Evolutionary conservation across 2,329 filamentous ascomycete genomes (phyloP).

Genomic region (Lomentospora prolificans): DNA sequence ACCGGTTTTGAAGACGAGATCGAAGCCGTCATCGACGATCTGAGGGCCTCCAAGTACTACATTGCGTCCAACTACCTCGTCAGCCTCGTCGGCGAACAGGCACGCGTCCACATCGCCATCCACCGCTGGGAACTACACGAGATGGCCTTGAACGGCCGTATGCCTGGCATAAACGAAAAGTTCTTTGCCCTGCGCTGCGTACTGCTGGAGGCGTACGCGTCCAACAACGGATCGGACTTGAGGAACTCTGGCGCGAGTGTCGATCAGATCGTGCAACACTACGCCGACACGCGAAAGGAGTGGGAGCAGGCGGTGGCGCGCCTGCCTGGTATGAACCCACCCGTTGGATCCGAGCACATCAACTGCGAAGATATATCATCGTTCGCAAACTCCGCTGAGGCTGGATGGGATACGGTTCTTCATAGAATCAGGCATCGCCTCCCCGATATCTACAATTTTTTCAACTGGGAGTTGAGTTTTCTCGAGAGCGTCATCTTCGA

Average conservation of each 20-base stretch:
- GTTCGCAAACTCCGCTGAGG: no score
- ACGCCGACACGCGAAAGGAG: background rate
- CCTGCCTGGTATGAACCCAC: background rate
- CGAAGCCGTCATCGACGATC: background rate
- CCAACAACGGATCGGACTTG: background rate
- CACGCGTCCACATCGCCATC: conserved; percentile 12
- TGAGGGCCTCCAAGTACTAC: background rate
- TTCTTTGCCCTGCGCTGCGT: background rate
- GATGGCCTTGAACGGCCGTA: conserved; percentile 4
- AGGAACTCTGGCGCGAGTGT: background rate
- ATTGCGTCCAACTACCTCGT: conserved; percentile 14
- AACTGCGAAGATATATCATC: background rate
- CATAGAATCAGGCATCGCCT: conserved; percentile 13
- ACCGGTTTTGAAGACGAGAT: background rate
- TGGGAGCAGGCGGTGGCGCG: background rate
- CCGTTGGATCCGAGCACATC: background rate
- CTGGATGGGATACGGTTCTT: no score
- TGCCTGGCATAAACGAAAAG: background rate
- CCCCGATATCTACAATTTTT: conserved; percentile 10
- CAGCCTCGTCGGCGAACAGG: conserved; percentile 13
- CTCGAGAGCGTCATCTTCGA: conserved; percentile 16
- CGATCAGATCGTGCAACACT: background rate
- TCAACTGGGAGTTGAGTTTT: conserved; percentile 13
- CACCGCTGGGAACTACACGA: conserved; percentile 9
- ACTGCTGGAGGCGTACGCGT: background rate